Base-by-base conservation (phyloP, 177 flowering plant genomes). In the Vitis hybrid region DNA sequence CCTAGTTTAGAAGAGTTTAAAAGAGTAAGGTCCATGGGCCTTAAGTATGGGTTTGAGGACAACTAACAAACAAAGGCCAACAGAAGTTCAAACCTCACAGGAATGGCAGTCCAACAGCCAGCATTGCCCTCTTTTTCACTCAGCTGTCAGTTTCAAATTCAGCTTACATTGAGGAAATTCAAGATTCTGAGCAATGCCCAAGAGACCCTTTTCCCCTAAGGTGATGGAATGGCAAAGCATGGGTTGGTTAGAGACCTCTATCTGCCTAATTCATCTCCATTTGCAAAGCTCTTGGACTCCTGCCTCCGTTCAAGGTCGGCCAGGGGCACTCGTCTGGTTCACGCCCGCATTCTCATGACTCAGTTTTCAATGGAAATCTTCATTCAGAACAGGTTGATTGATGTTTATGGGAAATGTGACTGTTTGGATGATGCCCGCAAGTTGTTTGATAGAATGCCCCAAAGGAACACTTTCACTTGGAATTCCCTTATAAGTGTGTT, bases 361-460 rank as follows among this genome's bases (percentile, higher is more conserved):
- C 75, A 60, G 18, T 82, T 79, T 51, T 62, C 63, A 6, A 17
- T 70, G 3, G 82, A 82, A 63, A 60, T 77, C 24, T 82, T 78
- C 65, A 79, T 79, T 55, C 76, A 77, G 60, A 82, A 79, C 65
- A 70, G 81, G 75, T 70, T 82, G 57, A 78, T 82, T 51, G 85
- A 79, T 19, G 21, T 19, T 19, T 82, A 79, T 51, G 81, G 69
- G 1, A 82, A 82, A 65, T 77, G 75, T 52, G 77, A 81, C 19
- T 61, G 17, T 30, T 27, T 77, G 10, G 70, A 52, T 1, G 67
- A 77, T 57, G 82, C 82, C 18, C 72, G 57, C 52, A 77, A 72
- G 13, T 3, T 82, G 81, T 82, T 82, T 11, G 82, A 70, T 52
- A 65, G 68, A 77, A 82, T 82, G 82, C 75, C 73, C 6, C 21